Evolutionary conservation across 176 grass and related monocot species (phyloP), one percentile per base, ranked within the genome.

Genomic region (Elaeis guineensis): DNA sequence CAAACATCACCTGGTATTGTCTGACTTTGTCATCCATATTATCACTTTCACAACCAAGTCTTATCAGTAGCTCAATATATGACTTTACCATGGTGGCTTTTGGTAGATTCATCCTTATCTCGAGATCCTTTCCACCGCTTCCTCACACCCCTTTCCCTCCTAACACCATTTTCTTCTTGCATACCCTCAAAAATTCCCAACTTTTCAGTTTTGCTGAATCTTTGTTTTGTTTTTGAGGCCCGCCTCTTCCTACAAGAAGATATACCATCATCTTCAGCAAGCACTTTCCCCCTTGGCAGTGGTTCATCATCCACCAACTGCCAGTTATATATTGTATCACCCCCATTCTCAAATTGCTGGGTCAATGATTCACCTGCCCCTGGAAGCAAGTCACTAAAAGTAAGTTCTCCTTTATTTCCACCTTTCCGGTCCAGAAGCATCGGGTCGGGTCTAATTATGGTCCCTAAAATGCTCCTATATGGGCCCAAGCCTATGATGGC

Each of bases 251-350:
- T 62, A 52, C 54, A 76, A n/a, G 78, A 77, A 22, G 81, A 79
- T 1, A 67, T 7, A 49, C 39, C 59, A 28, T 64, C 71, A 29
- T 79, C 79, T 44, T 85, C 64, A 32, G 62, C 19, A 19, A 76
- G 64, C 54, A 67, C 58, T 58, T 64, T 79, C 55, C 83, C 80
- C 69, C 94, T 92, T 18, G 94, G 94, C 25, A 98, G 68, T 17
- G 88, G 94, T 50, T 93, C 94, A 66, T 98, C 85, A 4, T 98
- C 88, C 69, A 93, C 75, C 52, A 89, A 61, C 51, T 93, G 82
- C 94, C 94, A 98, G 63, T 93, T 93, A 69, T 98, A 89, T 4
- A 73, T 39, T 18, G 56, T 58, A 58, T 77, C 84, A 72, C 62
- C 69, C 21, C 79, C 65, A 48, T 73, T 65, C 64, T 85, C 82